Evolutionary conservation across 192 early-diverging fungal genomes (phyloP).

Genomic region (Gamsiella multidivaricata): DNA sequence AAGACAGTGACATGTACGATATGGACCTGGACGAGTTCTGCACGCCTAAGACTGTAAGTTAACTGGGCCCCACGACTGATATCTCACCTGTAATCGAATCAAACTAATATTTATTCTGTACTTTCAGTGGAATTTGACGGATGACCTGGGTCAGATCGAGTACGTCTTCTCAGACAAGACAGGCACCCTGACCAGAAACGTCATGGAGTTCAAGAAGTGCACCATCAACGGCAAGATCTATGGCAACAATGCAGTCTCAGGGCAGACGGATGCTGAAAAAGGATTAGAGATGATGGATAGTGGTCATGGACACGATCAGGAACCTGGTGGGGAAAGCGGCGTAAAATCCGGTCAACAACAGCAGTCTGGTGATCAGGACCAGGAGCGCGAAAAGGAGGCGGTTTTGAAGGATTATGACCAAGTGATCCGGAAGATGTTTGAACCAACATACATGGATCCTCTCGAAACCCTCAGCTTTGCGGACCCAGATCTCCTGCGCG

Average conservation of each 20-base stretch:
- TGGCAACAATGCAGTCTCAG: constrained; percentile 79
- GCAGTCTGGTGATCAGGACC: constrained; percentile 42
- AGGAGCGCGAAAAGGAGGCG: constrained; percentile 34
- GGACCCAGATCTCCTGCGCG: constrained; percentile 80
- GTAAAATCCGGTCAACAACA: constrained; percentile 41
- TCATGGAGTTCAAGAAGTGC: constrained; percentile 97
- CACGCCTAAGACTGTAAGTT: constrained; percentile 74
- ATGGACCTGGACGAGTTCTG: constrained; percentile 65
- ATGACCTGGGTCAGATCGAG: constrained; percentile 96
- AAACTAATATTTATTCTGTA: too few species aligned
- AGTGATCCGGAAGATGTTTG: constrained; percentile 73
- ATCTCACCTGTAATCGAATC: neutral
- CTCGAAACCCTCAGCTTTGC: constrained; percentile 80
- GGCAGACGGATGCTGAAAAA: constrained; percentile 73
- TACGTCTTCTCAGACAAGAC: constrained; percentile 98
- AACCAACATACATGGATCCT: constrained; percentile 70
- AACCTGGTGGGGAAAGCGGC: constrained; percentile 29
- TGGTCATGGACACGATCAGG: constrained; percentile 37
- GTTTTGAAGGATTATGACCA: constrained; percentile 67
- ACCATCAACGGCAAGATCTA: constrained; percentile 89
- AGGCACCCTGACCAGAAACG: constrained; percentile 94
- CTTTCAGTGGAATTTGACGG: constrained; percentile 97
- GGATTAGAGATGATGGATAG: constrained; percentile 66
- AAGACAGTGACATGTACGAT: constrained; percentile 92
- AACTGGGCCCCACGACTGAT: neutral